Conservation (phyloP, 176 grass and related monocot genomes). For the Microstegium vimineum region DNA sequence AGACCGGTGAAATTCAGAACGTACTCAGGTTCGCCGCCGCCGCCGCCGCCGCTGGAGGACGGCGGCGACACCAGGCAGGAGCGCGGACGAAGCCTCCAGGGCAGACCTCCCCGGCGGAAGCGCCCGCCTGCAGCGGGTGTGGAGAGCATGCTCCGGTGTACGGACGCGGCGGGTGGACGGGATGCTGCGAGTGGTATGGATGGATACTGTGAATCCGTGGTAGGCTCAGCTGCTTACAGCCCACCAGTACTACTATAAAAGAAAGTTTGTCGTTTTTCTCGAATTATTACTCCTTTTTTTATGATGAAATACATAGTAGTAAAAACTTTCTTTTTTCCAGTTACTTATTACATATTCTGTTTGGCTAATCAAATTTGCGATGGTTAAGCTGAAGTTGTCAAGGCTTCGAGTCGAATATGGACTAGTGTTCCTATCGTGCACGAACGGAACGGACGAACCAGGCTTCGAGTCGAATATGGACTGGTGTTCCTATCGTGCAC, state of each 20-base stretch:
- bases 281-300: background rate
- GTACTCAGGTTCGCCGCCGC: slow-evolving; percentile 19
- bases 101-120: background rate
- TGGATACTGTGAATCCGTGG: background rate
- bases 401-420: too few species aligned
- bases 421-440: too few species aligned
- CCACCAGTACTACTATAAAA: background rate
- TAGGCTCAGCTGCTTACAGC: background rate
- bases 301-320: too few species aligned
- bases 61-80: slow-evolving; percentile 1
- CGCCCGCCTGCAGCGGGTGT: slow-evolving; percentile 3
- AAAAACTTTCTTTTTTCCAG: background rate
- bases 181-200: background rate
- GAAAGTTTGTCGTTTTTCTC: background rate
- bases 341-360: background rate
- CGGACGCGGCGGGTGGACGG: background rate
- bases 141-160: slow-evolving; percentile 34
- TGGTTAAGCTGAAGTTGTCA: too few species aligned
- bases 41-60: background rate
- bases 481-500: background rate
- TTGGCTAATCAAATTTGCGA: background rate
- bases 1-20: background rate
- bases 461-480: background rate
- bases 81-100: background rate
- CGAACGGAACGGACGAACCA: too few species aligned